Conservation (phyloP, 2,329 filamentous ascomycete genomes). For the Colletotrichum chrysophilum region DNA sequence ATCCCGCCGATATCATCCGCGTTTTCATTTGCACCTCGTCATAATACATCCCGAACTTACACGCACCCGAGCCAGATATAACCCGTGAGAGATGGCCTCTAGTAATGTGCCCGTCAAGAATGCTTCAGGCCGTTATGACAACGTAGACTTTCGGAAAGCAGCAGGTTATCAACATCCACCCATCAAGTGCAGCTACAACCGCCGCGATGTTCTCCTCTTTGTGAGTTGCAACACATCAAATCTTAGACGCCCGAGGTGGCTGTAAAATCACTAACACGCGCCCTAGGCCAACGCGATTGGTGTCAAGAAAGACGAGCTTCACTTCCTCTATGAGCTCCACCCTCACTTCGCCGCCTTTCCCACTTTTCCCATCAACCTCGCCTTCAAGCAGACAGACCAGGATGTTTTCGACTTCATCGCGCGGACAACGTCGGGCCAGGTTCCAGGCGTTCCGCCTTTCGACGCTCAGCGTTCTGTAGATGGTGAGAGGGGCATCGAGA, state of each 20-base stretch:
- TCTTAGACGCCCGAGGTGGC: not conserved
- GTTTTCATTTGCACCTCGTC: not conserved
- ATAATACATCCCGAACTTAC: not conserved
- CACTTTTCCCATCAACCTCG: conserved; percentile 50
- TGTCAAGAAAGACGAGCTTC: conserved; percentile 40
- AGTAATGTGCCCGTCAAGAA: conserved; percentile 38
- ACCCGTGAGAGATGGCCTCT: conserved; percentile 3
- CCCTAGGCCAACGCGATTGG: conserved; percentile 44
- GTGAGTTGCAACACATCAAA: conserved; percentile 24
- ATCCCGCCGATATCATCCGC: not conserved
- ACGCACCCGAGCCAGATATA: not conserved
- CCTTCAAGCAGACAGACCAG: conserved; percentile 49
- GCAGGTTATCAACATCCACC: conserved; percentile 39
- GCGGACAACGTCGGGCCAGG: conserved; percentile 34
- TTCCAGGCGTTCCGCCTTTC: conserved; percentile 44
- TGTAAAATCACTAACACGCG: not conserved
- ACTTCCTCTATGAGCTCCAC: conserved; percentile 49
- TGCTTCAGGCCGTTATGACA: conserved; percentile 42
- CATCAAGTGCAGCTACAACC: conserved; percentile 44
- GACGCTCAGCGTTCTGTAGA: conserved; percentile 46
- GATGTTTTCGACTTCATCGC: conserved; percentile 48
- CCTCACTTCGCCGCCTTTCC: conserved; percentile 49
- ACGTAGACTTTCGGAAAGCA: conserved; percentile 45
- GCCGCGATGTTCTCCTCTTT: conserved; percentile 47
- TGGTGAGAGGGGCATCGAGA: conserved; percentile 44